Percentiles rank a stretch among this genome's conserved stretches.
phyloP scores from a whole-genome alignment of 805 yeast species.

The Wickerhamiella sergipiensis region DNA sequence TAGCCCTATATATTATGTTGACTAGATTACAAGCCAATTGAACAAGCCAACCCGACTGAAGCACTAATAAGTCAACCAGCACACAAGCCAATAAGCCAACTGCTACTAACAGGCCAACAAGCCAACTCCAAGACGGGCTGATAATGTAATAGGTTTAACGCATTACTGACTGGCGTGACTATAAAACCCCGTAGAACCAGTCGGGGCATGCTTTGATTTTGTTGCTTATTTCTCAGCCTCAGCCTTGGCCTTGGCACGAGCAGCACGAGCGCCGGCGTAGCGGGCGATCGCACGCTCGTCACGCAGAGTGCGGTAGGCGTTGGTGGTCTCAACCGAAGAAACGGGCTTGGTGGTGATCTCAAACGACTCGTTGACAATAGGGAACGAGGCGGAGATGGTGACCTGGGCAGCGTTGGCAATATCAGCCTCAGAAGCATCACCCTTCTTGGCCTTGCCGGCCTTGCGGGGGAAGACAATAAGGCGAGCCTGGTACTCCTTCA shows the following conservation, averaged over 20 bases:
- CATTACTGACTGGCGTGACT: conserved; percentile 3
- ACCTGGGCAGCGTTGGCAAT: conserved; percentile 55
- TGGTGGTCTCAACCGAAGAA: conserved; percentile 49
- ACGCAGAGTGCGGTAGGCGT: conserved; percentile 91
- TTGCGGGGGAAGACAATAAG: conserved; percentile 92
- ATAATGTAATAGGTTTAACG: conserved; percentile 1
- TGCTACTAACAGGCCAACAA: too few relatives aligned
- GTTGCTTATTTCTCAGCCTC: conserved; percentile 75
- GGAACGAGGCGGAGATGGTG: conserved; percentile 67
- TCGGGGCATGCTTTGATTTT: conserved; percentile 2
- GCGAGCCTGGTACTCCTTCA: conserved; percentile 90
- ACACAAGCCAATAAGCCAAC: too few relatives aligned
- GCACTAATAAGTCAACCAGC: too few relatives aligned
- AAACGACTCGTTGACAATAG: conserved; percentile 65
- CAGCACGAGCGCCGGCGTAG: conserved; percentile 91
- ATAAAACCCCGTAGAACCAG: conserved; percentile 1
- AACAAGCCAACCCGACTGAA: too few relatives aligned
- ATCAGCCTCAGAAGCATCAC: conserved; percentile 42
- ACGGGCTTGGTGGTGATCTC: conserved; percentile 85
- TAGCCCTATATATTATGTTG: too few relatives aligned
- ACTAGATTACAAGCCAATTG: too few relatives aligned
- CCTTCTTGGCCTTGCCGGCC: conserved; percentile 46
- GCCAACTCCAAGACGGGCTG: not conserved
- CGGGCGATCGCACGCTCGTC: conserved; percentile 88
- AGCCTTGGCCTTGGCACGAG: conserved; percentile 94